Evolutionary conservation across 495 filamentous ascomycete species (phyloP).

Genomic region (Podospora australis): DNA sequence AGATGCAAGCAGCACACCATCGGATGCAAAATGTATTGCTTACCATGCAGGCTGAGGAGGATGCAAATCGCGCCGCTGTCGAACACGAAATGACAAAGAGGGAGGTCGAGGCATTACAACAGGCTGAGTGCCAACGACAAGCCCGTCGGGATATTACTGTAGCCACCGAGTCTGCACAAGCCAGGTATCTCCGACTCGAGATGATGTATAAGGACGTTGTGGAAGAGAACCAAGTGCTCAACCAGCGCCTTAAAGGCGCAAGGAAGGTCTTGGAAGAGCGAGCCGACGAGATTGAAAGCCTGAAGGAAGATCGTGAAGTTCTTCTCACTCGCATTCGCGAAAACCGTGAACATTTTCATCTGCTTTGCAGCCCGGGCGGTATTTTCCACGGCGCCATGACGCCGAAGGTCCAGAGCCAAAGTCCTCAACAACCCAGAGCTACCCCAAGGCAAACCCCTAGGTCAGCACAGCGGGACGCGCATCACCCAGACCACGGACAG

Average conservation of each 20-base stretch:
- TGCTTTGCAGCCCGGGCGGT: constrained; percentile 53
- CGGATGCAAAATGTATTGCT: constrained; percentile 87
- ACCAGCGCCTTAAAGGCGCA: constrained; percentile 60
- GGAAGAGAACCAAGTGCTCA: constrained; percentile 56
- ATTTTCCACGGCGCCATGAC: constrained; percentile 48
- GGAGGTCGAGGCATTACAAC: constrained; percentile 82
- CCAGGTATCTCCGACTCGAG: constrained; percentile 43
- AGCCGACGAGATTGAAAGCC: constrained; percentile 58
- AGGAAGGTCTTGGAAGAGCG: constrained; percentile 65
- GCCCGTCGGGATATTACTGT: constrained; percentile 37
- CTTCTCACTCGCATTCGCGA: constrained; percentile 78
- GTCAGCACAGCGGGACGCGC: constrained; percentile 30
- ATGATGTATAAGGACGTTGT: constrained; percentile 52
- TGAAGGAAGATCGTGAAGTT: constrained; percentile 65
- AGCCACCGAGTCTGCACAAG: constrained; percentile 33
- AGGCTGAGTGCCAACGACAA: constrained; percentile 46
- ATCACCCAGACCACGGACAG: constrained; percentile 38
- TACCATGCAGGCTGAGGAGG: constrained; percentile 77
- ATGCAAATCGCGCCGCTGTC: constrained; percentile 79
- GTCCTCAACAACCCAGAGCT: constrained; percentile 39
- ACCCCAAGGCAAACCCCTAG: constrained; percentile 45
- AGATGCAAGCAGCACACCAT: constrained; percentile 82
- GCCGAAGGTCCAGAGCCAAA: constrained; percentile 45
- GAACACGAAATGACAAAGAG: constrained; percentile 89
- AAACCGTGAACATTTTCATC: constrained; percentile 76